Base-by-base conservation (phyloP, 148 eudicot species). In the Persicaria maculosa region DNA sequence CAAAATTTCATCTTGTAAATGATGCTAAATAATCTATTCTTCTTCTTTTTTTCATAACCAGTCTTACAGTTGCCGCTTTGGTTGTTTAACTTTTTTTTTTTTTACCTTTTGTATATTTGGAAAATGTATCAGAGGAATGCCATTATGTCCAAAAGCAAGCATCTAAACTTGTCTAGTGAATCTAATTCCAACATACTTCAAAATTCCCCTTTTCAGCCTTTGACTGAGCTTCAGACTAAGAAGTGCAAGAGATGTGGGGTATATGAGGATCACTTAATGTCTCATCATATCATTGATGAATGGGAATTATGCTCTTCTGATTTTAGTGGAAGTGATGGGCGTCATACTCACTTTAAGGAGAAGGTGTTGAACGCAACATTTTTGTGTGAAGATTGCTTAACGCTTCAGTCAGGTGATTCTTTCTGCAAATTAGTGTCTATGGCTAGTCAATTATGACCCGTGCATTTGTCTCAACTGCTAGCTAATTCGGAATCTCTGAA, bases 191-290 rank as follows among this genome's bases (percentile, higher is more conserved):
- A 12, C 25, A 64, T 5, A 7, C 9, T 25, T 9, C n/a, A 25
- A 15, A 40, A 64, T 9, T 40, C 19, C 1, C 22, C 0, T 52
- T 76, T 92, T 73, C 84, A 87, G 97, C 97, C 97, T 73, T 81
- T 93, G 79, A 89, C 90, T 44, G 86, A 89, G 55, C 82, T 93
- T 72, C 22, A 69, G 25, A 87, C 79, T 82, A 79, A 44, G 50
- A 93, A 93, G 78, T 93, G 98, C 90, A 93, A 93, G 87, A 86
- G 98, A 71, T 93, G 97, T 80, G 94, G 97, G 40, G 47, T 93
- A 16, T 91, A 86, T 62, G 88, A 86, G 74, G 88, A 85, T 72
- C 31, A 79, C 54, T 12, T 93, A 15, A 78, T 75, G 48, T 73
- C 82, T 17, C 85, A 84, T 75, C 88, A 83, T 44, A 77, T 74